Evolutionary conservation across 768 basidiomycete genomes (phyloP).

Genomic region (Austroboletus eburneus): DNA sequence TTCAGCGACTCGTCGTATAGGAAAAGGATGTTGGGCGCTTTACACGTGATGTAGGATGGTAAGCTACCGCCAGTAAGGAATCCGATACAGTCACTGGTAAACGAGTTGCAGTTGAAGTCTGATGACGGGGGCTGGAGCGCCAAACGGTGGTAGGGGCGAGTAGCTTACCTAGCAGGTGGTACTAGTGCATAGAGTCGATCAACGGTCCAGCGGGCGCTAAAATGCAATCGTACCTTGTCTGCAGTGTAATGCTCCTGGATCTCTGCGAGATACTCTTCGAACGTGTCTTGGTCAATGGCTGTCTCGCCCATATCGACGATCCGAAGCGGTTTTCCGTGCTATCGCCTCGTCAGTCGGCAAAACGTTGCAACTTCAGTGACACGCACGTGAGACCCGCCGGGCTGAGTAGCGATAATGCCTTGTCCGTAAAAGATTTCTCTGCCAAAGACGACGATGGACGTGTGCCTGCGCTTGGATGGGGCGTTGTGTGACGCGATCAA

Average conservation of each 20-base stretch:
- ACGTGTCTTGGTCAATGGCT: constrained; percentile 76
- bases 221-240: constrained; percentile 63
- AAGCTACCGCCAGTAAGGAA: constrained; percentile 84
- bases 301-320: constrained; percentile 76
- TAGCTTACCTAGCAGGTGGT: constrained; percentile 72
- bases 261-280: constrained; percentile 75
- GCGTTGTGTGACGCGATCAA: constrained; percentile 2
- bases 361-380: not conserved
- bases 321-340: constrained; percentile 76
- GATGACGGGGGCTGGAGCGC: not conserved
- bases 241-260: constrained; percentile 81
- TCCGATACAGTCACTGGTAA: constrained; percentile 83
- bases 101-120: constrained; percentile 96
- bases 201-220: not conserved
- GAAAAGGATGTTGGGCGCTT: not conserved
- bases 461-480: constrained; percentile 60
- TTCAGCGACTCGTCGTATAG: not conserved
- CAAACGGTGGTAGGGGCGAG: no score
- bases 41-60: constrained; percentile 79
- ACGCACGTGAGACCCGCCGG: constrained; percentile 81
- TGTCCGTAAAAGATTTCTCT: constrained; percentile 90
- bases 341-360: not conserved
- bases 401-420: constrained; percentile 67
- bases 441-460: constrained; percentile 82
- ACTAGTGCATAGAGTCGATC: constrained; percentile 40